A percentile compares a stretch with the other conserved stretches of the same genome.
Evolutionary conservation across 306 rosid genomes (phyloP).

Genomic region (Mucuna pruriens): DNA sequence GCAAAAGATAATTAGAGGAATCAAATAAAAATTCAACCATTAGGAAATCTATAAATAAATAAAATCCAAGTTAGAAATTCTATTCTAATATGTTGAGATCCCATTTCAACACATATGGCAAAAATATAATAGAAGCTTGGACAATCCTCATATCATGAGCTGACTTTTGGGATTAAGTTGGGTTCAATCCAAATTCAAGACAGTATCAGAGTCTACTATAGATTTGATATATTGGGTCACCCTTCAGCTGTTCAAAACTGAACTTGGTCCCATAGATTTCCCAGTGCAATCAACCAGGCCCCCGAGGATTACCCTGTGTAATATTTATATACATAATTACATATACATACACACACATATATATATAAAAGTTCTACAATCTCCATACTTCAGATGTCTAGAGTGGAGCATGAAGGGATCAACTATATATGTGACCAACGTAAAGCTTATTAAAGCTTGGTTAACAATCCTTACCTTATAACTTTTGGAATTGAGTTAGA

Average conservation of each 20-base stretch:
- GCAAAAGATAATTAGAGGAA: constrained; percentile 15
- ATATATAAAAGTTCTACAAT: too few relatives aligned
- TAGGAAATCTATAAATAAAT: constrained; percentile 2
- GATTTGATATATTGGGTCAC: background rate
- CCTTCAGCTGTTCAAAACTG: background rate
- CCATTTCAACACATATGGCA: background rate
- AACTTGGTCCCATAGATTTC: background rate
- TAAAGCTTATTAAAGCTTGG: background rate
- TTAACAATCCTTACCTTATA: background rate
- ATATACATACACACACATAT: too few relatives aligned
- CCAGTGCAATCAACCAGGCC: background rate
- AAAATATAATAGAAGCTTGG: background rate
- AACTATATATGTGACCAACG: background rate
- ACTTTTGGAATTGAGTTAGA: background rate
- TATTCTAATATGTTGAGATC: constrained; percentile 1
- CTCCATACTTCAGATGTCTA: background rate
- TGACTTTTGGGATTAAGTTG: background rate
- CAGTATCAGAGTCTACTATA: background rate
- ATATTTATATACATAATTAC: too few relatives aligned
- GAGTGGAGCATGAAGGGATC: background rate
- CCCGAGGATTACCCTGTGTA: background rate
- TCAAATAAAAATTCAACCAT: background rate
- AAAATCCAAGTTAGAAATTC: constrained; percentile 2
- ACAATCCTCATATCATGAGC: background rate
- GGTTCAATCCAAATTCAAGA: background rate